Conservation (phyloP, 2,329 filamentous ascomycete species). For the Cercospora beticola region DNA sequence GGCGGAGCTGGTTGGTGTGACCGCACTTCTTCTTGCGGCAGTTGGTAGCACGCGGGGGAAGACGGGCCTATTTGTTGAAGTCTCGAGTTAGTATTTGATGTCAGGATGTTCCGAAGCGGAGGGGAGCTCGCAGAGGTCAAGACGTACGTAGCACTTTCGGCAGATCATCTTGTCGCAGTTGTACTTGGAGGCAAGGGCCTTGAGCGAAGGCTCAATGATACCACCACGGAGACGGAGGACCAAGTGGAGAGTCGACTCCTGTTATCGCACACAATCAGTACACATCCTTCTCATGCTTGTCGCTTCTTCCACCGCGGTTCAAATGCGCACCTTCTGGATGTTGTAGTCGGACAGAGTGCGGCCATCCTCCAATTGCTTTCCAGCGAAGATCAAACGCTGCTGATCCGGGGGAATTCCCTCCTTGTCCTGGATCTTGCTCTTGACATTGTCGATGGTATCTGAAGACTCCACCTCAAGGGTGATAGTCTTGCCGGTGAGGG, state of each 20-base stretch:
- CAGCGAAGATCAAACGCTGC: slow-evolving; percentile 97
- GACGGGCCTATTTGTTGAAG: slow-evolving; percentile 59
- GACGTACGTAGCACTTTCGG: slow-evolving; percentile 98
- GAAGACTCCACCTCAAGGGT: slow-evolving; percentile 98
- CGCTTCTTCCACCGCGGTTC: neutral
- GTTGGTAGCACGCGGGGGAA: slow-evolving; percentile 98
- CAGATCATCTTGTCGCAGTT: slow-evolving; percentile 99
- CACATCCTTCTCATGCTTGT: slow-evolving; percentile 1
- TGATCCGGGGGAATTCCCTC: slow-evolving; percentile 98
- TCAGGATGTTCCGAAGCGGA: neutral
- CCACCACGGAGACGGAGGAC: slow-evolving; percentile 98
- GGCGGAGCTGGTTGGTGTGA: slow-evolving; percentile 99
- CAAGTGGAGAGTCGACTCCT: slow-evolving; percentile 98
- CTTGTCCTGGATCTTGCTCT: slow-evolving; percentile 99
- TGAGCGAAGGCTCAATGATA: slow-evolving; percentile 98
- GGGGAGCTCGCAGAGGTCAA: neutral
- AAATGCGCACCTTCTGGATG: slow-evolving; percentile 84
- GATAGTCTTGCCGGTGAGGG: slow-evolving; percentile 99
- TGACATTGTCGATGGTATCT: slow-evolving; percentile 99
- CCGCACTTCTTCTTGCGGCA: slow-evolving; percentile 99
- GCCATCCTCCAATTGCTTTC: slow-evolving; percentile 99
- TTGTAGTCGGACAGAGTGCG: slow-evolving; percentile 97
- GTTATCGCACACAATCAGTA: slow-evolving; percentile 28
- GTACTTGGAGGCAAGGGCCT: slow-evolving; percentile 98
- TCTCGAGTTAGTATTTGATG: slow-evolving; percentile 11